phyloP scores from a whole-genome alignment of 2,329 filamentous ascomycete species.

The Ophiosphaerella herpotricha region DNA sequence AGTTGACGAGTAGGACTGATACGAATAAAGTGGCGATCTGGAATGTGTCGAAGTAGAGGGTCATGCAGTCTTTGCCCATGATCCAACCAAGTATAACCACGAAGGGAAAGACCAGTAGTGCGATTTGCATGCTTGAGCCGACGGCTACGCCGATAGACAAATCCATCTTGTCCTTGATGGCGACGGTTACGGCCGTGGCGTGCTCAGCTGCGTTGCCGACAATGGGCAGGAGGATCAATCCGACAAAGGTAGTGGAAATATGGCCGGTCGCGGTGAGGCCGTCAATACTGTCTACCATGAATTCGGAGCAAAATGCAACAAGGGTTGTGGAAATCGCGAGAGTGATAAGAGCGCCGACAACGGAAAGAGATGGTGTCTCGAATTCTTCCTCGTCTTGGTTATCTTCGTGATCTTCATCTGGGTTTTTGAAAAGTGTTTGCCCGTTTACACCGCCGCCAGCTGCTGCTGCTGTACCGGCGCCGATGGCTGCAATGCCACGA shows the following conservation, averaged over 20 bases:
- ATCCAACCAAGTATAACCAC: conserved; percentile 67
- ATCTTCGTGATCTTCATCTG: conserved; percentile 35
- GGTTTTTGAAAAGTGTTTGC: conserved; percentile 51
- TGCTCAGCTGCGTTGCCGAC: conserved; percentile 70
- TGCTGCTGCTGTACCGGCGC: conserved; percentile 56
- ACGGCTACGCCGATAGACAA: conserved; percentile 68
- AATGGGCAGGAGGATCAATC: conserved; percentile 67
- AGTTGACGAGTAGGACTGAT: conserved; percentile 61
- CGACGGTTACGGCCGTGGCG: conserved; percentile 65
- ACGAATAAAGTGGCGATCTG: conserved; percentile 73
- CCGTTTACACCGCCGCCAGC: conserved; percentile 56
- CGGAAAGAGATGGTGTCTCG: conserved; percentile 73
- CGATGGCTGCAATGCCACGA: conserved; percentile 58
- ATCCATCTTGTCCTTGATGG: conserved; percentile 71
- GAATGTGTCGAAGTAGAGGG: conserved; percentile 84
- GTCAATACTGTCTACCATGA: conserved; percentile 65
- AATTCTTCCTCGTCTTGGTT: conserved; percentile 69
- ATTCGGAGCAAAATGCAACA: conserved; percentile 77
- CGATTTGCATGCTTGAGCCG: conserved; percentile 69
- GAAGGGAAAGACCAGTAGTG: conserved; percentile 64
- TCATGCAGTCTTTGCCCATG: conserved; percentile 66
- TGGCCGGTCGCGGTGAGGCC: conserved; percentile 54
- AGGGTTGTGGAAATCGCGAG: conserved; percentile 75
- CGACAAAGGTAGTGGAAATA: conserved; percentile 65
- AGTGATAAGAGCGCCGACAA: conserved; percentile 72